Conservation (phyloP, 352 stramenopile species). For the Peronospora destructor region DNA sequence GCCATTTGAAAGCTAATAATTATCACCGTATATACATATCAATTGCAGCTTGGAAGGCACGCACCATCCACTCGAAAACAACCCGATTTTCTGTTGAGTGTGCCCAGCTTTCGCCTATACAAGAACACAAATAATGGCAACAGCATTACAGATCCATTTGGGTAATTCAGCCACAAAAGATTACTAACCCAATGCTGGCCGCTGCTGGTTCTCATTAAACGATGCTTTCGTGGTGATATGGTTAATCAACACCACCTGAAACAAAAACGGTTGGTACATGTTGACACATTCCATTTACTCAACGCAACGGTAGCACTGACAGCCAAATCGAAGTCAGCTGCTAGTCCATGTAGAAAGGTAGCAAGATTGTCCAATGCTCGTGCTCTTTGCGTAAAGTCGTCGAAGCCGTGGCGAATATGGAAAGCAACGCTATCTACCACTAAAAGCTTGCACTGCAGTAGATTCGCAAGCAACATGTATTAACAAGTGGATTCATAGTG, state of each 20-base stretch:
- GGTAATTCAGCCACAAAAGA: neutral
- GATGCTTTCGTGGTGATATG: conserved; percentile 61
- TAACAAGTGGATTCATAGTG: neutral
- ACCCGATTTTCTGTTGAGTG: conserved; percentile 57
- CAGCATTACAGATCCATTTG: neutral
- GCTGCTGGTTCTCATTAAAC: conserved; percentile 13
- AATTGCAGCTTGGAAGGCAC: conserved; percentile 1
- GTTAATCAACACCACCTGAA: conserved; percentile 60
- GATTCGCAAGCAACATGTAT: neutral
- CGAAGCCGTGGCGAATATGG: conserved; percentile 87
- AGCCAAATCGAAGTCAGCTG: conserved; percentile 45
- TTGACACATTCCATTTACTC: neutral
- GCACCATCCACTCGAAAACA: conserved; percentile 62
- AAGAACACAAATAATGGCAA: neutral
- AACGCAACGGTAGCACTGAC: conserved; percentile 21
- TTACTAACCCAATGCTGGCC: conserved; percentile 30
- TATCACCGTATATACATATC: neutral
- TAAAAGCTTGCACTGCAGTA: conserved; percentile 70
- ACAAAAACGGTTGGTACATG: neutral
- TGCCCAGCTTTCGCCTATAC: conserved; percentile 61
- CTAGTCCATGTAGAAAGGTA: conserved; percentile 53
- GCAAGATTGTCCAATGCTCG: conserved; percentile 70
- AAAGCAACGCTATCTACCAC: conserved; percentile 93
- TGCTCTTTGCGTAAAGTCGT: conserved; percentile 59
- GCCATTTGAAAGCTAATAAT: neutral